phyloP scores from a whole-genome alignment of 2,329 filamentous ascomycete genomes.

The Aureobasidium lini region DNA sequence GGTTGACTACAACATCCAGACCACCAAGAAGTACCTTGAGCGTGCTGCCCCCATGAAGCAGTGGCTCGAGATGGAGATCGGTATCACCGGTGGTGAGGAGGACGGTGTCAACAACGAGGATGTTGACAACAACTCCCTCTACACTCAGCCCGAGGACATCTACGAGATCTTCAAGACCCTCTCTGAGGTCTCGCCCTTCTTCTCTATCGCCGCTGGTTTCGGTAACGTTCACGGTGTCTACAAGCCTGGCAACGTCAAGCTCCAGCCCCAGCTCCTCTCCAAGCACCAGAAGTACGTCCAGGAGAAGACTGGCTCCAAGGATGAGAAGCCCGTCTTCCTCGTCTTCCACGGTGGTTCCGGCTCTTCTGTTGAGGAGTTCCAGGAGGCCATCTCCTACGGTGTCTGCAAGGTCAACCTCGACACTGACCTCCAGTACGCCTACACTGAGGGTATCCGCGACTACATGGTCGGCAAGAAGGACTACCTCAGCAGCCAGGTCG shows the following conservation, averaged over 20 bases:
- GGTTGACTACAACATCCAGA: constrained; percentile 84
- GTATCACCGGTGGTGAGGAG: constrained; percentile 95
- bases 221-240: constrained; percentile 99
- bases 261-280: constrained; percentile 88
- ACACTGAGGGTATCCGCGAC: constrained; percentile 86
- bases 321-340: constrained; percentile 93
- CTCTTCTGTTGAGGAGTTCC: constrained; percentile 83
- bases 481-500: constrained; percentile 78
- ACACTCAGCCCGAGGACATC: constrained; percentile 97
- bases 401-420: constrained; percentile 99
- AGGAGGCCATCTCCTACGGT: constrained; percentile 80
- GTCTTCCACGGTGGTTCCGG: constrained; percentile 99
- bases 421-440: constrained; percentile 95
- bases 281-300: constrained; percentile 95
- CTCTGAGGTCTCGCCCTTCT: constrained; percentile 81
- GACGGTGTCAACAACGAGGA: constrained; percentile 98
- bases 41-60: constrained; percentile 94
- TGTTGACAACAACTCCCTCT: constrained; percentile 92
- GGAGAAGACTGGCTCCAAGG: constrained; percentile 62
- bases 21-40: constrained; percentile 88
- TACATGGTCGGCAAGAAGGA: constrained; percentile 93
- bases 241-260: constrained; percentile 94
- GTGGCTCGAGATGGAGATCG: constrained; percentile 98
- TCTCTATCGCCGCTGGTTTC: constrained; percentile 96
- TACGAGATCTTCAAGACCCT: constrained; percentile 84